Base-by-base conservation (phyloP, 2,329 filamentous ascomycete genomes). In the Phoma sp. region DNA sequence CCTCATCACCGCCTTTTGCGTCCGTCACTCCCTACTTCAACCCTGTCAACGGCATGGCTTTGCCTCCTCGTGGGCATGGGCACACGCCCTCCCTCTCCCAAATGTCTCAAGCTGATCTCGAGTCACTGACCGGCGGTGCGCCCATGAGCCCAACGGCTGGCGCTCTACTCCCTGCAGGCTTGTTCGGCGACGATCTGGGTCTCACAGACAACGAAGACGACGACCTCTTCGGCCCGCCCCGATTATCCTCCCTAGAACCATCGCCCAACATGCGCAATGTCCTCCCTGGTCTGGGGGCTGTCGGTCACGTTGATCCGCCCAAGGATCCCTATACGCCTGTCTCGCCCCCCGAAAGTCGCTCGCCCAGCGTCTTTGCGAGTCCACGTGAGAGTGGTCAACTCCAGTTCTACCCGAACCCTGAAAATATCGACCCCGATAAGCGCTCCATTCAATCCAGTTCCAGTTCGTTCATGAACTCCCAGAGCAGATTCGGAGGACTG, bases 141-240 rank as follows among this genome's bases (percentile, higher is more conserved):
- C 89, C 89, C 1, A 84, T 94, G 71, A 93, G 89, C 65, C 91
- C 91, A 1, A 89, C 89, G 4, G 91, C 90, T 2, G 87, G 89
- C 25, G 84, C 88, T 15, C 79, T 94, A 3, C 77, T 96, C 15
- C 91, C 91, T 0, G 89, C 90, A 1, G 85, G 84, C 55, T 77
- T 89, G 4, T 81, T 86, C 44, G 82, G 82, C 6, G 86, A 88
- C 46, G 88, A 90, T 43, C 81, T 87, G 35, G 86, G 88, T 15
- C 77, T 69, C 43, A 72, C 65, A 0, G 71, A 74, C 36, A 61
- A 63, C 9, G 72, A 74, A 33, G 66, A 74, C 13, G 65, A 72
- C 9, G 64, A 74, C 41, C 69, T 74, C 19, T 54, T 63, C 25
- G 65, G 64, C 40, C 61, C 67, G 25, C 61, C 68, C 15, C 63